A percentile compares a stretch with the other conserved stretches of the same genome.
Evolutionary conservation across 2,329 filamentous ascomycete species (phyloP).

Genomic region (Clarireedia hainanense): DNA sequence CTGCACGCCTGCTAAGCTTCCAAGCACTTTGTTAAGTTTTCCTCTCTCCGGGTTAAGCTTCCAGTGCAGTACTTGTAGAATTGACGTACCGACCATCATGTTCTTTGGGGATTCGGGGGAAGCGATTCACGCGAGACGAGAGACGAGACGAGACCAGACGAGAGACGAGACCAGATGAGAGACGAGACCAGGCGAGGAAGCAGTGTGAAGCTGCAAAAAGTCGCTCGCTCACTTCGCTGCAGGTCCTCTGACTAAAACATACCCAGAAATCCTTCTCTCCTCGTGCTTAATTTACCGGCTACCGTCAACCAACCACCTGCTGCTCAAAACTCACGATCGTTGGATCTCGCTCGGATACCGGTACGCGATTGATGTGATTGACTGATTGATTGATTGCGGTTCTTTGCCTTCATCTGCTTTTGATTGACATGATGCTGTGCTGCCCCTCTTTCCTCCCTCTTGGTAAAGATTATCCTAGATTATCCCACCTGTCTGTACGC

Average conservation of each 20-base stretch:
- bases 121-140: too few relatives aligned
- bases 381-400: not conserved
- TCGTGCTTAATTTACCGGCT: not conserved
- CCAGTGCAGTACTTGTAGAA: too few relatives aligned
- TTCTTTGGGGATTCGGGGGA: too few relatives aligned
- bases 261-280: not conserved
- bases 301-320: not conserved
- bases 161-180: too few relatives aligned
- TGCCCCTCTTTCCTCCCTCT: not conserved
- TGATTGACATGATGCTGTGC: not conserved
- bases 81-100: too few relatives aligned
- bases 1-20: too few relatives aligned
- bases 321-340: not conserved
- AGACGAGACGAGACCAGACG: too few relatives aligned
- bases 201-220: too few relatives aligned
- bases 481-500: not conserved
- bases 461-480: not conserved
- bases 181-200: too few relatives aligned
- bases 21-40: too few relatives aligned
- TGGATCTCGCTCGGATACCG: not conserved
- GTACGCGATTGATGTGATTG: not conserved
- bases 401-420: not conserved
- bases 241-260: not conserved
- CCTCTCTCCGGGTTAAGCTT: too few relatives aligned
- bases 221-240: too few relatives aligned